Base-by-base conservation (phyloP, 345 rosid species). In the Salix arbutifolia region DNA sequence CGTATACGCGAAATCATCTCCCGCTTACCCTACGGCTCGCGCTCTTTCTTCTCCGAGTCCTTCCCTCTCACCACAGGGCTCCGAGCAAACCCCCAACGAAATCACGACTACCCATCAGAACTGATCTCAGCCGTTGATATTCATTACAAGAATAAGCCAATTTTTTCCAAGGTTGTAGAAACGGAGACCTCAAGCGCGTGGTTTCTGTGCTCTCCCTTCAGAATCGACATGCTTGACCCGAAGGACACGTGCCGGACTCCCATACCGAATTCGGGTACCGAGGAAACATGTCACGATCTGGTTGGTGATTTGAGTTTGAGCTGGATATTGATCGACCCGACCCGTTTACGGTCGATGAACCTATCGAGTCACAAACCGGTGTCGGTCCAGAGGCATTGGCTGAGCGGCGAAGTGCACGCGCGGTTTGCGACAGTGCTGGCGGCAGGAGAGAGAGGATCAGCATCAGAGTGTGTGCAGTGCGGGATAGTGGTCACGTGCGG, bases 61-160 rank as follows among this genome's bases (percentile, higher is more conserved):
- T 91, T 84, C 78, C 77, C 88, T 60, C 77, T 68, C 62, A 4
- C 25, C 46, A 7, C 30, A 0, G 3, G 26, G 64, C 6, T 76
- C 35, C 4, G 60, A 0, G 8, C 53, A 44, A 78, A 30, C 17
- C 21, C n/a, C 2, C 78, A 42, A 58, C 16, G 61, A 46, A 21
- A 74, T 71, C 61, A 6, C 26, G 31, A 44, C 67, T 71, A 52
- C 76, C 73, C 73, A 58, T 71, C 83, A 0, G 86, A 85, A 30
- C 21, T 92, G 42, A 89, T 92, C 76, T 91, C 98, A 33, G 86
- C 93, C 65, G 94, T 94, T 4, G 98, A 94, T 82, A 67, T 89
- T 9, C 83, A 75, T 70, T 85, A 87, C 86, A 67, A 76, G n/a
- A 79, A 81, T 19, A 71, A 82, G 23, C 76, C 86, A 16, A 71